These are phyloP conservation scores for Pilaira anomala DNA, from an alignment of 192 early-diverging fungal genomes.

Conservation along the genomic window DNA sequence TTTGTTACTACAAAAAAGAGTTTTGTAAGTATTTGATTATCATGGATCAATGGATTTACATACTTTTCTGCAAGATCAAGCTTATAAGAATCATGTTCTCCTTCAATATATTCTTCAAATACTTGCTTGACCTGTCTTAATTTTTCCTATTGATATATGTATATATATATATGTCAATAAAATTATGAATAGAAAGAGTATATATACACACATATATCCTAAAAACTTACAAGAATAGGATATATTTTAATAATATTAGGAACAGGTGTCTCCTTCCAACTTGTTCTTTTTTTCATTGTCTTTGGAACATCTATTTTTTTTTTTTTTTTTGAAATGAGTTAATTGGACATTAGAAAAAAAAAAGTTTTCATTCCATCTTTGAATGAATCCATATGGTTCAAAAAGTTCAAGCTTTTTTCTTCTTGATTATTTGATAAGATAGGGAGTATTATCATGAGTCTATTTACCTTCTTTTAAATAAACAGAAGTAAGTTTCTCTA, in stretches of 20 bases:
- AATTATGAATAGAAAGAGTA: neutral
- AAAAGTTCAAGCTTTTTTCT: neutral
- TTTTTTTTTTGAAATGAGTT: slow-evolving; percentile 12
- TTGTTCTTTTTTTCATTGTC: neutral
- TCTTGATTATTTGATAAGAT: neutral
- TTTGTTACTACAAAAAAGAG: slow-evolving; percentile 47
- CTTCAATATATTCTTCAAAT: slow-evolving; percentile 11
- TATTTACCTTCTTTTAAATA: slow-evolving; percentile 35
- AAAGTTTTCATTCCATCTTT: slow-evolving; percentile 5
- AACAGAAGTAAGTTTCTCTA: slow-evolving; percentile 25
- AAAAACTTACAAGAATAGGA: slow-evolving; percentile 32
- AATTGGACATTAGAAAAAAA: slow-evolving; percentile 16
- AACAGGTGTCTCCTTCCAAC: slow-evolving; percentile 24
- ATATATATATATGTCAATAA: neutral
- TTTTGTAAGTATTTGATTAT: neutral
- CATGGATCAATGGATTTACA: neutral
- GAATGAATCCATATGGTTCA: neutral
- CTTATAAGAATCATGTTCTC: slow-evolving; percentile 15
- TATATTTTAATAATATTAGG: slow-evolving; percentile 14
- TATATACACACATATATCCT: neutral
- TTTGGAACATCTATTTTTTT: slow-evolving; percentile 3
- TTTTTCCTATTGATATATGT: slow-evolving; percentile 15
- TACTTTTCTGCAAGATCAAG: slow-evolving; percentile 18
- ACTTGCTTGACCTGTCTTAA: slow-evolving; percentile 17
- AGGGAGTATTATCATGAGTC: neutral